Percentiles rank a stretch among this genome's conserved stretches.
These are phyloP conservation scores for Acanthamoeba sp. DNA, from an alignment of 208 protist genomes.

Conservation along the genomic window DNA sequence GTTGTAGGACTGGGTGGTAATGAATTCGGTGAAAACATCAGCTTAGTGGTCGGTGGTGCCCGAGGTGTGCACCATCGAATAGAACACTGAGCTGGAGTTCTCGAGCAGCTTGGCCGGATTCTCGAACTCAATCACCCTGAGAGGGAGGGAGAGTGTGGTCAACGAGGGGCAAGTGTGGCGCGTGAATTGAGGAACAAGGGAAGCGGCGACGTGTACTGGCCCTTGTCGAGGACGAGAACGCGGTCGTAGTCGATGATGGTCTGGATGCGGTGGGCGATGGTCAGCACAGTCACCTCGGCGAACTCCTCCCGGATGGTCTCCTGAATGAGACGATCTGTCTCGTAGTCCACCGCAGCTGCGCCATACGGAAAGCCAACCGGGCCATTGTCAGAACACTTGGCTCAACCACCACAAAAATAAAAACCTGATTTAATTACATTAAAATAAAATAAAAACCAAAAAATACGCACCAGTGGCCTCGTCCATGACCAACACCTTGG, in stretches of 20 bases:
- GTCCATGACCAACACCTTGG: conserved; percentile 94
- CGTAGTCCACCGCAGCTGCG: conserved; percentile 82
- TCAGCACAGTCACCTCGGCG: conserved; percentile 82
- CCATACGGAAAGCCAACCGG: too few species aligned
- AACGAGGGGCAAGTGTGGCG: too few species aligned
- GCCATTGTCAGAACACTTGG: too few species aligned
- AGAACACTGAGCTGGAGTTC: not conserved
- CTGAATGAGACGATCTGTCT: conserved; percentile 88
- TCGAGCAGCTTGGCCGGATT: not conserved
- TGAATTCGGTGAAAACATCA: not conserved
- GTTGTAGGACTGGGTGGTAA: not conserved
- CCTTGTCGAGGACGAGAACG: conserved; percentile 77
- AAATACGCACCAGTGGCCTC: conserved; percentile 83
- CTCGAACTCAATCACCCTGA: conserved; percentile 55
- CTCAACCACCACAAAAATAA: too few species aligned
- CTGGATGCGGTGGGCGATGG: conserved; percentile 88
- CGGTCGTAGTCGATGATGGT: conserved; percentile 84
- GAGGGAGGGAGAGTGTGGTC: too few species aligned
- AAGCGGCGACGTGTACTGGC: not conserved
- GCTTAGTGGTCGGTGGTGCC: conserved; percentile 37
- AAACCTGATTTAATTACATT: too few species aligned
- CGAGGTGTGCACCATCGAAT: conserved; percentile 50
- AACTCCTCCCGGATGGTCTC: conserved; percentile 85
- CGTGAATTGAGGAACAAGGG: not conserved
- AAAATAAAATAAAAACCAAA: too few species aligned